Conservation (phyloP, 345 rosid genomes). For the Viola odorata region DNA sequence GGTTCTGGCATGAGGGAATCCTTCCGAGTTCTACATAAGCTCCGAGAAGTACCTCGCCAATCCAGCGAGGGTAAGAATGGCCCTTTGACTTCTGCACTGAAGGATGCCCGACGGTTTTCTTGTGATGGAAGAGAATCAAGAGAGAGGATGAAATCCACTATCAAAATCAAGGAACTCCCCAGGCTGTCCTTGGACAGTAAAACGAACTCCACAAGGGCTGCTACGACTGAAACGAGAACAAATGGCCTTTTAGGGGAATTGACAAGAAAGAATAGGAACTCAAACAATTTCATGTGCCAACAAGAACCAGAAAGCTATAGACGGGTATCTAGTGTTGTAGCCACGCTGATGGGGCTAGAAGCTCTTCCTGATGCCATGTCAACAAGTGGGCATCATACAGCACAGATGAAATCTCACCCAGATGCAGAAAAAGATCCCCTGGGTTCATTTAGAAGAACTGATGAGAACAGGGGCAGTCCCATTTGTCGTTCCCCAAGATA, state of each 20-base stretch:
- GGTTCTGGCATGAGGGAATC: slow-evolving; percentile 40
- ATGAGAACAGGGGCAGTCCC: slow-evolving; percentile 32
- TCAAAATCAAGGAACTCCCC: slow-evolving; percentile 72
- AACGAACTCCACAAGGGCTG: slow-evolving; percentile 40
- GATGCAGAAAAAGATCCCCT: slow-evolving; percentile 26
- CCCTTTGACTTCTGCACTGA: slow-evolving; percentile 28
- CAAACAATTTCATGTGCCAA: slow-evolving; percentile 17
- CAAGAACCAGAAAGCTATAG: slow-evolving; percentile 52
- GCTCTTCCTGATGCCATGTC: slow-evolving; percentile 37
- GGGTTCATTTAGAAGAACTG: slow-evolving; percentile 23
- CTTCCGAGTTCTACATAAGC: slow-evolving; percentile 32
- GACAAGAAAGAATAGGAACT: slow-evolving; percentile 14
- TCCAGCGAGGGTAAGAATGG: slow-evolving; percentile 34
- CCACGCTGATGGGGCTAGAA: slow-evolving; percentile 90
- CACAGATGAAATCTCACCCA: slow-evolving; percentile 13
- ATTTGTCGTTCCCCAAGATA: slow-evolving; percentile 45
- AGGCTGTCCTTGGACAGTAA: slow-evolving; percentile 88
- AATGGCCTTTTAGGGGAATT: slow-evolving; percentile 26
- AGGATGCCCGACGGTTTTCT: slow-evolving; percentile 74
- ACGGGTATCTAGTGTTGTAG: slow-evolving; percentile 64
- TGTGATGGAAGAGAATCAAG: slow-evolving; percentile 71
- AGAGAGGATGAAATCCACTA: slow-evolving; percentile 40
- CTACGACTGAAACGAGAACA: slow-evolving; percentile 33
- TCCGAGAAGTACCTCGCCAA: slow-evolving; percentile 24
- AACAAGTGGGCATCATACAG: slow-evolving; percentile 15